A percentile compares a stretch with the other conserved stretches of the same genome.
phyloP scores from a whole-genome alignment of 202 grass and related monocot species.

The Panicum virgatum region DNA sequence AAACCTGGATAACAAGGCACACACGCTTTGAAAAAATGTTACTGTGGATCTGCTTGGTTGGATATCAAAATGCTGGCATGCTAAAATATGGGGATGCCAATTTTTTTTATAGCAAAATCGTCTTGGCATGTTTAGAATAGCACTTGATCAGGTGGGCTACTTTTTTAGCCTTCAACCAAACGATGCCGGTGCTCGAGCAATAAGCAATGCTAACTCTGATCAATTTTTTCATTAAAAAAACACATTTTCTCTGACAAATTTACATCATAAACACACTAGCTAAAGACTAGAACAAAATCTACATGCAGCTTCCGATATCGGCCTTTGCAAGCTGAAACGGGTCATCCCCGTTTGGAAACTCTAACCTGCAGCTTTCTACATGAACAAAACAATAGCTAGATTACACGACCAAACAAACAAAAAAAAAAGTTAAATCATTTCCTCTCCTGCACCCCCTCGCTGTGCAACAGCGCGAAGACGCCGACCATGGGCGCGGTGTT shows the following conservation, averaged over 20 bases:
- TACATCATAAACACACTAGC: background rate
- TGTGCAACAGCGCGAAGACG: conserved; percentile 46
- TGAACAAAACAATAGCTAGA: background rate
- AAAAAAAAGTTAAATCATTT: background rate
- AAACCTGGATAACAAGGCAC: no score
- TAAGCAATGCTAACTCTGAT: no score
- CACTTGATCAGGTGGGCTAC: no score
- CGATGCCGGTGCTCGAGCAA: no score
- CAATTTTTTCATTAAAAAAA: no score
- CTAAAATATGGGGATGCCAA: no score
- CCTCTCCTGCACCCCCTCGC: background rate
- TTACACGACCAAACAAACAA: background rate
- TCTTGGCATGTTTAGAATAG: no score
- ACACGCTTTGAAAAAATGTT: no score
- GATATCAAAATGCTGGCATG: no score
- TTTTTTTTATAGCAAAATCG: no score
- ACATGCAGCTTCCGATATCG: background rate
- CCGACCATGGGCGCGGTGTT: conserved; percentile 56
- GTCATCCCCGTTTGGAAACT: background rate
- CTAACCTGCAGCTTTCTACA: background rate
- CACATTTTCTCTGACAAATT: background rate
- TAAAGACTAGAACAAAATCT: background rate
- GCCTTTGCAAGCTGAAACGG: background rate
- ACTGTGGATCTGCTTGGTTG: no score
- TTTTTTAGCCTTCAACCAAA: no score